A percentile compares a stretch with the other conserved stretches of the same genome.
Conservation (phyloP, 1,284 basidiomycete species). For the Puccinia novopanici region DNA sequence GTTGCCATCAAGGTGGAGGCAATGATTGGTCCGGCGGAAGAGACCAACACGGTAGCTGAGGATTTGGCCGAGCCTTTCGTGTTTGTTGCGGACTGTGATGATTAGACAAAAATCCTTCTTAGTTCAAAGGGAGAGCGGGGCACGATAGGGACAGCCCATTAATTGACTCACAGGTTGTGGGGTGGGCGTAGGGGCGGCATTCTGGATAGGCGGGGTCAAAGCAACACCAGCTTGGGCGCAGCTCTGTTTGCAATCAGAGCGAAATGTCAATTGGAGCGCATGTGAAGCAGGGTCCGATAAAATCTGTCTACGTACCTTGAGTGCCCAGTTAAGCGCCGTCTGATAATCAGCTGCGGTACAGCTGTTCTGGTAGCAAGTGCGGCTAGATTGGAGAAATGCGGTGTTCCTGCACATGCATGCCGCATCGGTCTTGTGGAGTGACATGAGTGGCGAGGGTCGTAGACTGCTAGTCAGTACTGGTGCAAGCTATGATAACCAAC, state of each 20-base stretch:
- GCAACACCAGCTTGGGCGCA: slow-evolving; percentile 15
- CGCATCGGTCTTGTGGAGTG: slow-evolving; percentile 10
- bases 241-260: not conserved
- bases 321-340: slow-evolving; percentile 12
- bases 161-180: not conserved
- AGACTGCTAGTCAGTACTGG: no score
- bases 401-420: slow-evolving; percentile 28
- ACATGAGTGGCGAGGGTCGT: no score
- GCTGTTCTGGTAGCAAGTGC: not conserved
- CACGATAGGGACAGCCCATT: not conserved
- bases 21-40: not conserved
- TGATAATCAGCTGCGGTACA: not conserved
- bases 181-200: not conserved
- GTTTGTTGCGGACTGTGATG: not conserved
- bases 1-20: not conserved
- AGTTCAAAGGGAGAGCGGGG: not conserved
- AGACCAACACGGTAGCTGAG: not conserved
- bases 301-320: not conserved
- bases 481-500: no score
- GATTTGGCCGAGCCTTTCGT: not conserved
- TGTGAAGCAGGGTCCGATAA: not conserved
- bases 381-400: not conserved
- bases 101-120: not conserved
- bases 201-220: not conserved
- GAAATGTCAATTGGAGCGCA: not conserved